Percentiles rank a stretch among this genome's conserved stretches.
Evolutionary conservation across 306 rosid species (phyloP).

Genomic region (Cicer pinnatifidum): DNA sequence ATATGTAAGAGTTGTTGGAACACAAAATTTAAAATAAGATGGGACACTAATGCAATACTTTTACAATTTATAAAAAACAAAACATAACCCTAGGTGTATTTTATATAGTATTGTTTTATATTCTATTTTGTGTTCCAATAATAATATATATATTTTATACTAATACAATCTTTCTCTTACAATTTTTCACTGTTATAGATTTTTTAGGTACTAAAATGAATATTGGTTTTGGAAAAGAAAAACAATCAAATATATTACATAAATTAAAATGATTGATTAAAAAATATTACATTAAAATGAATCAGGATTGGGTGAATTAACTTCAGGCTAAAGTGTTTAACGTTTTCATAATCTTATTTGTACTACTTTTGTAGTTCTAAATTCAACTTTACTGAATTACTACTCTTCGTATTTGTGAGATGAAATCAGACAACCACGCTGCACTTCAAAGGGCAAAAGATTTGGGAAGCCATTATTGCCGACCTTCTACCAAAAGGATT

Average conservation of each 20-base stretch:
- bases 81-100: too few relatives aligned
- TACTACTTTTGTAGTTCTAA: slow-evolving; percentile 2
- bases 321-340: not conserved
- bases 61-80: too few relatives aligned
- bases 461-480: slow-evolving; percentile 90
- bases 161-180: too few relatives aligned
- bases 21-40: too few relatives aligned
- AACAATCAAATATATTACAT: too few relatives aligned
- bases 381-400: slow-evolving; percentile 14
- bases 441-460: slow-evolving; percentile 92
- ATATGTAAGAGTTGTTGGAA: too few relatives aligned
- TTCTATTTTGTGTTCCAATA: too few relatives aligned
- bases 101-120: too few relatives aligned
- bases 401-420: slow-evolving; percentile 43
- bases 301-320: not conserved
- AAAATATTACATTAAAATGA: not conserved
- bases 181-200: not conserved
- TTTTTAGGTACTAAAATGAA: not conserved
- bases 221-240: not conserved
- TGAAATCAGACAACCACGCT: slow-evolving; percentile 75
- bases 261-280: too few relatives aligned
- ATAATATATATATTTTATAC: too few relatives aligned
- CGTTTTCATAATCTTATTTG: not conserved
- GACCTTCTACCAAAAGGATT: slow-evolving; percentile 90
- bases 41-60: too few relatives aligned